Base-by-base conservation (phyloP, 352 stramenopile genomes). In the Pythium rhizo-oryzae region DNA sequence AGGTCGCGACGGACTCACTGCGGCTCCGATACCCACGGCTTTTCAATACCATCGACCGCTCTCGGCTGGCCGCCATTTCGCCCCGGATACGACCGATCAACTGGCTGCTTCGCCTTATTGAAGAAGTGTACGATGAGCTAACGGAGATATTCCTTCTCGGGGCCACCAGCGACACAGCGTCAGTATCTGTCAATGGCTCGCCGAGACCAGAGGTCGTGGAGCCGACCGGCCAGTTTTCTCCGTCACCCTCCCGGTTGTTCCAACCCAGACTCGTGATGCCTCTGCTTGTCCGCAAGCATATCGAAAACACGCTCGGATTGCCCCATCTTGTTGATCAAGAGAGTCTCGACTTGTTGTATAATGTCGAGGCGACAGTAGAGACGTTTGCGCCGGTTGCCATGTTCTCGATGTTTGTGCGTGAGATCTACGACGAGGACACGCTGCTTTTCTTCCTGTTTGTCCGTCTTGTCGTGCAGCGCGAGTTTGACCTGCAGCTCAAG, bases 311-410 rank as follows among this genome's bases (percentile, higher is more conserved):
- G 0, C 49, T 95, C 7, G 87, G 87, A 6, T 62, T 92, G 0
- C 54, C 69, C 2, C 57, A 78, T 30, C 68, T 94, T 2, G 85
- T 81, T 0, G 84, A 93, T 19, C 85, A 95, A 68, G 85, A 95
- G 19, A 82, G 75, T 21, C 37, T 92, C 13, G 85, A 95, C 51
- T 62, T 95, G n/a, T 72, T 92, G 52, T 80, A 79, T 57, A 95
- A 90, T 41, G 58, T 87, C 8, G 87, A 93, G 44, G 37, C 75
- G 1, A 59, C 25, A 21, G 68, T 80, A 5, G 78, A 89, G 11
- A 54, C 64, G 8, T 89, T 89, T 28, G 76, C 78, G 0, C 70
- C 82, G 8, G 72, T 90, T 21, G 67, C 75, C 9, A 37, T 85
- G 30, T 95, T 95, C 46, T 73, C 74, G 4, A 76, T 71, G 0